phyloP scores from a whole-genome alignment of 257 asterid species.

The Solanum ahanhuiri region DNA sequence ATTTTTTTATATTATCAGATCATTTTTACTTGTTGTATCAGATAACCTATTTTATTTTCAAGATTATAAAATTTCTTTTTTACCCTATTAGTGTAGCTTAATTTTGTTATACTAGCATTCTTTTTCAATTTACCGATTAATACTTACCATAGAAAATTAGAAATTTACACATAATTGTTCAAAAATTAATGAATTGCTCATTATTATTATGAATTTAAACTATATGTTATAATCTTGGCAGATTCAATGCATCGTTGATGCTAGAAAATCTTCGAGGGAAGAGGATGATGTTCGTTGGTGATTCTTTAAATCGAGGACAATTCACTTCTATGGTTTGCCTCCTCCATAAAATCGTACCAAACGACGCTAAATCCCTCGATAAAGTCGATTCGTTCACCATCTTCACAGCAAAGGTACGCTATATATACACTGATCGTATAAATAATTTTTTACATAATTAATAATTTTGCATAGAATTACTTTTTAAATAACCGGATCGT shows the following conservation, averaged over 20 bases:
- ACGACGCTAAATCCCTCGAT: conserved; percentile 39
- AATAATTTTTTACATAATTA: neutral
- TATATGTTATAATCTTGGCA: conserved; percentile 5
- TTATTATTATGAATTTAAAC: neutral
- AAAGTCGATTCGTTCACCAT: conserved; percentile 23
- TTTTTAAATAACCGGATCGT: neutral
- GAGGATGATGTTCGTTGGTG: conserved; percentile 75
- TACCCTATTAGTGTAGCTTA: neutral
- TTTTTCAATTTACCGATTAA: neutral
- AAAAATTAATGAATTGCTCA: neutral
- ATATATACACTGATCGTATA: neutral
- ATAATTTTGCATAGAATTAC: no score
- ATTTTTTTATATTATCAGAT: neutral
- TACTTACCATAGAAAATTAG: neutral
- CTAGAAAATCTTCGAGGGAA: conserved; percentile 64
- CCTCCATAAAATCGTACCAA: conserved; percentile 42
- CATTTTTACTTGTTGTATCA: rapidly evolving
- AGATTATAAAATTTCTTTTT: neutral
- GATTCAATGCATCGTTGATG: conserved; percentile 69
- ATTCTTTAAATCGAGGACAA: conserved; percentile 72
- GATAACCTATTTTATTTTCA: neutral
- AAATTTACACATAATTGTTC: neutral
- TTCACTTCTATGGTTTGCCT: conserved; percentile 65
- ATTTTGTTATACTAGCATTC: neutral
- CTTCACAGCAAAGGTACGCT: conserved; percentile 60